These are phyloP conservation scores for Kappamyces sp. DNA, from an alignment of 192 early-diverging fungal species.

Conservation along the genomic window DNA sequence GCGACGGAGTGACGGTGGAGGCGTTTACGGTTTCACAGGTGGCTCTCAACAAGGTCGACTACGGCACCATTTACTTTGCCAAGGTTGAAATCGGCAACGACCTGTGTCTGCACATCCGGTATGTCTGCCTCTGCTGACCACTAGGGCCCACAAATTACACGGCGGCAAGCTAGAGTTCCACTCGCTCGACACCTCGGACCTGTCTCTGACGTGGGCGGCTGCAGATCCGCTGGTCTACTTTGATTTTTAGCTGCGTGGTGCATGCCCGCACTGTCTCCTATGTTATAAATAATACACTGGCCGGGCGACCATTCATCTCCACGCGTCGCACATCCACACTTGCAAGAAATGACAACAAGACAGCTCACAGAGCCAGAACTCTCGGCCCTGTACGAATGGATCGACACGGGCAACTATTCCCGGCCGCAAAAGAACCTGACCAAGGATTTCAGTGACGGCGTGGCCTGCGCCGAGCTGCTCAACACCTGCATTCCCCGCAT, in stretches of 20 bases:
- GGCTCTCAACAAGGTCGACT: not conserved
- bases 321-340: too few species aligned
- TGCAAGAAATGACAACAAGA: too few species aligned
- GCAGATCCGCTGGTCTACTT: slow-evolving; percentile 9
- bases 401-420: slow-evolving; percentile 45
- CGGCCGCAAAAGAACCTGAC: slow-evolving; percentile 47
- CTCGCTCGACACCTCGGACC: not conserved
- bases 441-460: slow-evolving; percentile 51
- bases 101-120: not conserved
- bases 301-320: too few species aligned
- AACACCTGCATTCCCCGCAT: slow-evolving; percentile 45
- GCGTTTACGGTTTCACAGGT: too few species aligned
- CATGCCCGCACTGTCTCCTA: too few species aligned
- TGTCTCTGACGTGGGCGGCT: not conserved
- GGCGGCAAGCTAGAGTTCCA: slow-evolving; percentile 1
- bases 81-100: slow-evolving; percentile 4
- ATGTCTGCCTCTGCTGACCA: too few species aligned
- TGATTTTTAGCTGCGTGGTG: not conserved
- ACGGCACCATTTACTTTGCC: slow-evolving; percentile 12
- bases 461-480: slow-evolving; percentile 44
- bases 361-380: slow-evolving; percentile 24
- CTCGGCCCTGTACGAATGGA: slow-evolving; percentile 36
- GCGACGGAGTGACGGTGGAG: too few species aligned
- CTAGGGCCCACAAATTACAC: not conserved
- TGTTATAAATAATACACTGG: too few species aligned